Evolutionary conservation across 495 filamentous ascomycete species (phyloP).

Genomic region (Penicillium riverlandense): DNA sequence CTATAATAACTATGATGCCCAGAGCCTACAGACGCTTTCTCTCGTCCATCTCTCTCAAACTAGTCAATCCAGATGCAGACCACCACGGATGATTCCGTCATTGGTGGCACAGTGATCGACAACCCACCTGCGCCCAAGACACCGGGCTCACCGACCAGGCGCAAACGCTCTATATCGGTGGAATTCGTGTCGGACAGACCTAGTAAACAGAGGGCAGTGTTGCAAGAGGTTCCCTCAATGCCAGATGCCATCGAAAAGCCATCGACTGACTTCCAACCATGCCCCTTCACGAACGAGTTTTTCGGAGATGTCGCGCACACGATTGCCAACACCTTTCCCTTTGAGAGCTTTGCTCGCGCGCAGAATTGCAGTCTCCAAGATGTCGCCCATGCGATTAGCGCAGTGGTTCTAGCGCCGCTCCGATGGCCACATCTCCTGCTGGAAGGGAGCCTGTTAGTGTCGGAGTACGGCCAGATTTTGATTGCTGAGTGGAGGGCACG

Average conservation of each 20-base stretch:
- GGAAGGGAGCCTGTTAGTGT: conserved; percentile 1
- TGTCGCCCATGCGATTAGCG: conserved; percentile 8
- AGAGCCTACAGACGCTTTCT: no score
- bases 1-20: no score
- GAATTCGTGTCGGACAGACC: not conserved
- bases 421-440: not conserved
- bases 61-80: no score
- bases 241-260: no score
- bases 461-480: conserved; percentile 7
- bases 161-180: not conserved
- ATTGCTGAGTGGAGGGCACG: conserved; percentile 6
- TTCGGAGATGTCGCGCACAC: conserved; percentile 12
- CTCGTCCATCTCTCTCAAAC: no score
- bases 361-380: conserved; percentile 8
- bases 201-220: not conserved
- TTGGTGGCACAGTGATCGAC: no score
- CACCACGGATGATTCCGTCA: no score
- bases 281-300: conserved; percentile 10
- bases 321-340: conserved; percentile 11
- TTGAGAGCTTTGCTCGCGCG: conserved; percentile 8
- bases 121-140: no score
- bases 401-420: conserved; percentile 13
- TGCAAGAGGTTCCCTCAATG: not conserved
- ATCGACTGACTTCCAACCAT: no score
- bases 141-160: not conserved